These are phyloP conservation scores for Leptographium flavum DNA, from an alignment of 2,329 filamentous ascomycete species.

Conservation along the genomic window DNA sequence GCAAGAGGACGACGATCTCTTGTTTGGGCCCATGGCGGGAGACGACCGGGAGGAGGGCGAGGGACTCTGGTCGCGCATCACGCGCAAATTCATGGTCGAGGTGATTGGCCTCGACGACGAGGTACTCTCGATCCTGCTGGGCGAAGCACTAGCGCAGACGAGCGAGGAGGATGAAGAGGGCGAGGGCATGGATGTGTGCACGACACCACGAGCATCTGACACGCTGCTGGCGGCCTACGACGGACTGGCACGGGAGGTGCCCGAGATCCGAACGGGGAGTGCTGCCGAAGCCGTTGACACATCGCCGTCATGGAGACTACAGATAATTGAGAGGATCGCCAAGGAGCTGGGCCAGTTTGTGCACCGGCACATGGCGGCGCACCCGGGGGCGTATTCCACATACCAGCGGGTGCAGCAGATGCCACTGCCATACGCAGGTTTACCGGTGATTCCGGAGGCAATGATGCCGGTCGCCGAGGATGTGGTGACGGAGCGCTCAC, in stretches of 20 bases:
- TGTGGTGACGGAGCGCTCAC: background rate
- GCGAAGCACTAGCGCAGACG: constrained; percentile 53
- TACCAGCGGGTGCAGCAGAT: constrained; percentile 53
- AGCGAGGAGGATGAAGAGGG: constrained; percentile 16
- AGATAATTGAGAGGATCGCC: constrained; percentile 70
- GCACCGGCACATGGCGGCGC: constrained; percentile 60
- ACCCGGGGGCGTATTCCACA: constrained; percentile 79
- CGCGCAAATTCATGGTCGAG: constrained; percentile 73
- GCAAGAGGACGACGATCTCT: constrained; percentile 26
- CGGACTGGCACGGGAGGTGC: constrained; percentile 8
- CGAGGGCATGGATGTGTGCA: constrained; percentile 20
- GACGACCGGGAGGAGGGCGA: constrained; percentile 29
- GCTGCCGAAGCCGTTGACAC: constrained; percentile 20
- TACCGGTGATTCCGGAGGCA: constrained; percentile 49
- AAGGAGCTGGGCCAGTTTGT: constrained; percentile 75
- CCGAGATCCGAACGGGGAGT: too few species aligned
- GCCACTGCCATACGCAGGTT: constrained; percentile 62
- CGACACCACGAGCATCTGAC: constrained; percentile 30
- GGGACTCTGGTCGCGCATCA: constrained; percentile 67
- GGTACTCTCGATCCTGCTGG: constrained; percentile 73
- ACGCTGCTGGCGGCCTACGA: constrained; percentile 9
- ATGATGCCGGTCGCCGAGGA: constrained; percentile 14
- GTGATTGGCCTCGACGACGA: constrained; percentile 83
- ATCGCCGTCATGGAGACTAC: constrained; percentile 49
- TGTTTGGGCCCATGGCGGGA: background rate